Percentiles rank a stretch among this genome's conserved stretches.
phyloP scores from a whole-genome alignment of 306 rosid genomes.

The Inga oerstediana region DNA sequence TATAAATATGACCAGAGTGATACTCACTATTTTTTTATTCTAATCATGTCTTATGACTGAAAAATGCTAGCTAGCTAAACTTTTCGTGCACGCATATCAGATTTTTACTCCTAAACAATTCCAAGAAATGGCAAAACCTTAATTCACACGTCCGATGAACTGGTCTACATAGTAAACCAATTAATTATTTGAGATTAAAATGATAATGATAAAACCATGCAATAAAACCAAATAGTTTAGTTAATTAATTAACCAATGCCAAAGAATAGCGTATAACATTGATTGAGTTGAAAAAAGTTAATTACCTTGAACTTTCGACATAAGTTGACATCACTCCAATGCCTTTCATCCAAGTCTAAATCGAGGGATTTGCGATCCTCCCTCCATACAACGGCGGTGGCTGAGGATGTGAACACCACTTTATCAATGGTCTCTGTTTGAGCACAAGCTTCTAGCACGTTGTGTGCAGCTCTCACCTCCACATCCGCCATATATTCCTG shows the following conservation, averaged over 20 bases:
- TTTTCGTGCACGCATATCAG: not conserved
- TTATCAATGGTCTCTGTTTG: slow-evolving; percentile 81
- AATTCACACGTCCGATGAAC: not conserved
- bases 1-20: too few species aligned
- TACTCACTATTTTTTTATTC: not conserved
- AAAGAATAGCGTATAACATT: not conserved
- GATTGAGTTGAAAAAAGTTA: not conserved
- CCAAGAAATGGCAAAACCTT: not conserved
- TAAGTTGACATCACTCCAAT: slow-evolving; percentile 78
- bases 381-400: slow-evolving; percentile 83
- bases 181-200: not conserved
- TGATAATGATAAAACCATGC: not conserved
- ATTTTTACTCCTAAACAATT: not conserved
- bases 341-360: slow-evolving; percentile 66
- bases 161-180: not conserved
- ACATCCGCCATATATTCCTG: slow-evolving; percentile 85
- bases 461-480: slow-evolving; percentile 96
- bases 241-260: not conserved
- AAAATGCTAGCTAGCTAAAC: not conserved
- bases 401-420: slow-evolving; percentile 80
- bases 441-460: slow-evolving; percentile 93
- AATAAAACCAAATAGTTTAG: not conserved
- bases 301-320: slow-evolving; percentile 85
- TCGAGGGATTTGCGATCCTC: slow-evolving; percentile 55
- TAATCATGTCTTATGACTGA: not conserved